Evolutionary conservation across 1,284 basidiomycete genomes (phyloP).

Genomic region (Puccinia hordei): DNA sequence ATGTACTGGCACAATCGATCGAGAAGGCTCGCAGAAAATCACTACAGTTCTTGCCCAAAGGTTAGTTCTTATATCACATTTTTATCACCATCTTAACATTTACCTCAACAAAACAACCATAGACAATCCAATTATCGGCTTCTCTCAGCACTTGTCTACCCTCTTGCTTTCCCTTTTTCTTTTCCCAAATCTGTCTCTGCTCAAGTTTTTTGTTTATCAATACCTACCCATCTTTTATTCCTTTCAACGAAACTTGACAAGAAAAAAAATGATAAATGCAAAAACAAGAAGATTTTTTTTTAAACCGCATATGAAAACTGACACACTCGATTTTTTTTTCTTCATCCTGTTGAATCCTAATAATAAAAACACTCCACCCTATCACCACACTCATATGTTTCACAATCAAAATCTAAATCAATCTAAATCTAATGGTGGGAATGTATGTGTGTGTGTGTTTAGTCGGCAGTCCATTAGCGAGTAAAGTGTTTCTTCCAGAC

Average conservation of each 20-base stretch:
- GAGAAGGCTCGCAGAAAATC: conserved; percentile 43
- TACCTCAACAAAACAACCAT: too few species aligned
- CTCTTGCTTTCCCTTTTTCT: too few species aligned
- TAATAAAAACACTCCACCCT: neutral
- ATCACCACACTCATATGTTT: too few species aligned
- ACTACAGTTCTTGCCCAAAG: conserved; percentile 46
- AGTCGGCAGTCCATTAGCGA: conserved; percentile 34
- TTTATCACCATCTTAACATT: neutral
- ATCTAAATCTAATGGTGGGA: neutral
- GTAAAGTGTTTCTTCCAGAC: conserved; percentile 5
- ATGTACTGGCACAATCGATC: conserved; percentile 17
- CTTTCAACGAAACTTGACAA: too few species aligned
- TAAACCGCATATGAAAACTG: too few species aligned
- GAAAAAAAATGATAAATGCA: too few species aligned
- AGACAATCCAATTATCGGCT: too few species aligned
- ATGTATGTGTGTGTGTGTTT: neutral
- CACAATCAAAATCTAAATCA: neutral
- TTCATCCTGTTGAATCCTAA: neutral
- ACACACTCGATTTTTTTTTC: neutral
- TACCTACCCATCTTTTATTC: too few species aligned
- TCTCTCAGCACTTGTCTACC: too few species aligned
- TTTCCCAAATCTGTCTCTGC: too few species aligned
- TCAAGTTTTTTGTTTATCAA: too few species aligned
- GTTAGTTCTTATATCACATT: neutral
- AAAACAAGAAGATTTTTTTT: too few species aligned